These are phyloP conservation scores for Heterobasidion occidentale DNA, from an alignment of 1,284 basidiomycete genomes.

Conservation along the genomic window DNA sequence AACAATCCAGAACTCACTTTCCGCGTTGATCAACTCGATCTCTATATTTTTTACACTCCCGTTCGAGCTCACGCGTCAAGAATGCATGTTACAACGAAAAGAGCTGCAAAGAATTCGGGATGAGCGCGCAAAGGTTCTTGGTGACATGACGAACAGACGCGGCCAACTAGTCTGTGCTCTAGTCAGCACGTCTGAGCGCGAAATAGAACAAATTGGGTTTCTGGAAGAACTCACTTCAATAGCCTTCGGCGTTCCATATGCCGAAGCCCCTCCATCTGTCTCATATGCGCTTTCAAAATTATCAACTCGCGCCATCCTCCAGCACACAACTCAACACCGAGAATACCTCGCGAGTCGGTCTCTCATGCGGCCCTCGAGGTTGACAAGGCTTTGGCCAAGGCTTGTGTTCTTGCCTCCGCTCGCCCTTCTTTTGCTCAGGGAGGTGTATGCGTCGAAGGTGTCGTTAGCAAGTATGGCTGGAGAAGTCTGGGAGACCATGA, in stretches of 20 bases:
- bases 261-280: slow-evolving; percentile 1
- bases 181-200: slow-evolving; percentile 5
- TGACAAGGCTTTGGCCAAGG: slow-evolving; percentile 60
- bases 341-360: slow-evolving; percentile 24
- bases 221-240: slow-evolving; percentile 7
- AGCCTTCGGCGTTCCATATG: slow-evolving; percentile 2
- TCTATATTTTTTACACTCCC: slow-evolving; percentile 30
- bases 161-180: slow-evolving; percentile 28
- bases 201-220: slow-evolving; percentile 7
- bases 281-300: neutral
- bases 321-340: slow-evolving; percentile 22
- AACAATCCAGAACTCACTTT: slow-evolving; percentile 9
- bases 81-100: slow-evolving; percentile 52
- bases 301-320: slow-evolving; percentile 16
- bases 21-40: slow-evolving; percentile 12
- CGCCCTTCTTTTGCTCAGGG: slow-evolving; percentile 37
- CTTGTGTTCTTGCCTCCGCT: slow-evolving; percentile 60
- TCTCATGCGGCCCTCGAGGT: slow-evolving; percentile 50
- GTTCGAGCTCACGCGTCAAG: slow-evolving; percentile 49
- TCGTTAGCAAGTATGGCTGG: slow-evolving; percentile 43
- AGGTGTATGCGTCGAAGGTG: slow-evolving; percentile 43
- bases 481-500: slow-evolving; percentile 65
- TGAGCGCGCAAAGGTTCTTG: slow-evolving; percentile 54
- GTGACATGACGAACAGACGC: slow-evolving; percentile 47
- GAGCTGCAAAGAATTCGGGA: slow-evolving; percentile 55